phyloP scores from a whole-genome alignment of 139 green algal genomes.

The Closterium sp. region DNA sequence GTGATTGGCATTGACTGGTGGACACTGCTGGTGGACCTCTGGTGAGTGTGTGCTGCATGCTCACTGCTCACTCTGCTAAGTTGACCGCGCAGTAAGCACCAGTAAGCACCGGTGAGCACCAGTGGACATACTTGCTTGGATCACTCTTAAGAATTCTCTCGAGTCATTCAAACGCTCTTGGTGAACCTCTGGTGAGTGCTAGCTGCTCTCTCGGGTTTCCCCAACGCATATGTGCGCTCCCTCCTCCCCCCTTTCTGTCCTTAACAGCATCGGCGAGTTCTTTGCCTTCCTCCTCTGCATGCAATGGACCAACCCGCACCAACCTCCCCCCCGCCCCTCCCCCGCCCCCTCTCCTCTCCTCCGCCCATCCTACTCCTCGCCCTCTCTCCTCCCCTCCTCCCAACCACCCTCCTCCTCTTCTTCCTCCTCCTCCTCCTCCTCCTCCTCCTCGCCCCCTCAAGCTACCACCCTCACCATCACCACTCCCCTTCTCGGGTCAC shows the following conservation, averaged over 20 bases:
- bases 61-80: no score
- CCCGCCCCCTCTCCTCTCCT: not conserved
- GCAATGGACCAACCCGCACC: not conserved
- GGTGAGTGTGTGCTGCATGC: not conserved
- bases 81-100: no score
- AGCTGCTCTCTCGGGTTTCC: no score
- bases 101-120: no score
- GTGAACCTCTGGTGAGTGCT: not conserved
- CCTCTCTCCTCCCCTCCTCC: not conserved
- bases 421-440: not conserved
- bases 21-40: not conserved
- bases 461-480: not conserved
- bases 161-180: not conserved
- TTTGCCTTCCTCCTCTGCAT: not conserved
- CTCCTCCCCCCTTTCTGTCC: not conserved
- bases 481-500: not conserved
- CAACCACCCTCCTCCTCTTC: not conserved
- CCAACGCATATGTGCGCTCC: no score
- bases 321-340: constrained; percentile 4
- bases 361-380: not conserved
- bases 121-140: no score
- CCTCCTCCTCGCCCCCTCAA: not conserved
- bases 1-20: constrained; percentile 8
- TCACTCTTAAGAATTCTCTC: no score
- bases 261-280: not conserved